Conservation (phyloP, 2,329 filamentous ascomycete species). For the Cadophora luteo-olivacea region DNA sequence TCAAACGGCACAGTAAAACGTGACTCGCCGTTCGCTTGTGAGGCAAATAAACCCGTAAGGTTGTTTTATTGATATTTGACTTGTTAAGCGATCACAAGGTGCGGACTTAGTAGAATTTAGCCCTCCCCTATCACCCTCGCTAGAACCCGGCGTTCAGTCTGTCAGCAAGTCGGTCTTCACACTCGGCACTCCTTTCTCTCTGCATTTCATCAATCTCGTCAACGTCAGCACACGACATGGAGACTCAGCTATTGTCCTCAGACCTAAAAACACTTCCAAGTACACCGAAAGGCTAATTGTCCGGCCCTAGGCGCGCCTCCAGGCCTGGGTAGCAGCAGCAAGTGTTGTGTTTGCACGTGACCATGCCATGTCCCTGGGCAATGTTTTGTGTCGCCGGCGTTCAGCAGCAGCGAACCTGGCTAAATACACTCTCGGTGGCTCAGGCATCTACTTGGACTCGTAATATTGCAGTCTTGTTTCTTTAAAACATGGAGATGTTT, state of each 20-base stretch:
- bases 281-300: no score
- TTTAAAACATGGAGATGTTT: background rate
- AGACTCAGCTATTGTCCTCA: background rate
- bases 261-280: background rate
- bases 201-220: background rate
- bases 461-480: background rate
- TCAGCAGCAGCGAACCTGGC: background rate
- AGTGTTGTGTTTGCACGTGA: background rate
- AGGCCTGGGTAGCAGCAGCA: background rate
- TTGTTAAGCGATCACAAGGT: background rate
- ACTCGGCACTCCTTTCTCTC: background rate
- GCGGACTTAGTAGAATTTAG: background rate
- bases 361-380: background rate
- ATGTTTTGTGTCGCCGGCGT: background rate
- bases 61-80: background rate
- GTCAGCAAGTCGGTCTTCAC: background rate
- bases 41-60: background rate
- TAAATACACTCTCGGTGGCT: background rate
- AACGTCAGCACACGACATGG: background rate
- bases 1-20: conserved; percentile 8
- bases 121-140: background rate
- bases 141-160: background rate
- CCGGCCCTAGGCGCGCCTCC: no score
- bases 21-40: conserved; percentile 5
- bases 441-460: no score